Evolutionary conservation across 495 filamentous ascomycete species (phyloP).

Genomic region (Podospora pseudopauciseta): DNA sequence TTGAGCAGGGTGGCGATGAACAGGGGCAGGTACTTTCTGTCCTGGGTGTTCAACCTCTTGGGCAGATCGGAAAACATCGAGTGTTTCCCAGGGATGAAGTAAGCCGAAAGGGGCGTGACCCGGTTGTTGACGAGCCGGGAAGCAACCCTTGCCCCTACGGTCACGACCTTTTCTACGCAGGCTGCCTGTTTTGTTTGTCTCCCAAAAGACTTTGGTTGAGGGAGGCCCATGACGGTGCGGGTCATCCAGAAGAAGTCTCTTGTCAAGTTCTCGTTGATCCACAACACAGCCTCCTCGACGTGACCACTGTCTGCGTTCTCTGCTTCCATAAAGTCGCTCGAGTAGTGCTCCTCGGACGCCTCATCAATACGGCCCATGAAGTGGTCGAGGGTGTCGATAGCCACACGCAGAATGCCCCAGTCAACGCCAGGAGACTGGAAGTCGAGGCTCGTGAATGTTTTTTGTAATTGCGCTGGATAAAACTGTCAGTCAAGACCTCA

Average conservation of each 20-base stretch:
- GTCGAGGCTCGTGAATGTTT: conserved; percentile 43
- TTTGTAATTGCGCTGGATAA: conserved; percentile 38
- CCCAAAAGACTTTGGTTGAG: conserved; percentile 11
- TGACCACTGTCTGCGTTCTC: conserved; percentile 28
- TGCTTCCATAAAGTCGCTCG: conserved; percentile 26
- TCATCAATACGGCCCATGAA: conserved; percentile 38
- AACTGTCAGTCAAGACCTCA: background rate
- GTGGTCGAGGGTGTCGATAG: conserved; percentile 38
- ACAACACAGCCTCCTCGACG: conserved; percentile 43
- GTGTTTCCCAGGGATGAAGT: conserved; percentile 39
- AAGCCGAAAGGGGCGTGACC: conserved; percentile 37
- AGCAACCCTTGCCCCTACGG: conserved; percentile 37
- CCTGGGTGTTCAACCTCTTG: conserved; percentile 26
- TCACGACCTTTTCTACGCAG: conserved; percentile 40
- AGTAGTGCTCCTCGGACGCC: conserved; percentile 35
- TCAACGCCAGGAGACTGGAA: conserved; percentile 37
- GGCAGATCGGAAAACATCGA: conserved; percentile 36
- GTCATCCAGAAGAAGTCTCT: conserved; percentile 41
- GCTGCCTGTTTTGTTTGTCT: conserved; percentile 29
- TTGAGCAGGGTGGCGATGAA: conserved; percentile 41
- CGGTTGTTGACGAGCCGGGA: conserved; percentile 40
- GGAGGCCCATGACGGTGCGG: conserved; percentile 32
- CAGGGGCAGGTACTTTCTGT: conserved; percentile 38
- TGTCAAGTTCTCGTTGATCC: conserved; percentile 40
- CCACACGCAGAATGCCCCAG: conserved; percentile 41